Conservation (phyloP, 768 basidiomycete genomes). For the Russula vinacea region DNA sequence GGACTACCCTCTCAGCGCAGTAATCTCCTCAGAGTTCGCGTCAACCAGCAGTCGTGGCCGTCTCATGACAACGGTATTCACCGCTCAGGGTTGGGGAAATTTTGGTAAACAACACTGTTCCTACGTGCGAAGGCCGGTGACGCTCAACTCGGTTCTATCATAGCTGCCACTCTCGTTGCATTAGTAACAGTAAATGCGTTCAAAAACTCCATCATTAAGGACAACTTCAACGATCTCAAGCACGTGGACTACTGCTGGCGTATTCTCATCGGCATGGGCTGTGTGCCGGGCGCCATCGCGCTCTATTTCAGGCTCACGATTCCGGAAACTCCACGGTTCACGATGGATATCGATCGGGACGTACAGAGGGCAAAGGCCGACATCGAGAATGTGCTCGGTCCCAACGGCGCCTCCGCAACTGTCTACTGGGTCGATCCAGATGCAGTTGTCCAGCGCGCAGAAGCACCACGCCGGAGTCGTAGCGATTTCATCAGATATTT, state of each 20-base stretch:
- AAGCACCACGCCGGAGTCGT: constrained; percentile 61
- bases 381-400: constrained; percentile 61
- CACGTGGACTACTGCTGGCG: constrained; percentile 82
- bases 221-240: constrained; percentile 39
- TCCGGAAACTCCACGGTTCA: constrained; percentile 86
- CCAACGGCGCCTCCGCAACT: constrained; percentile 32
- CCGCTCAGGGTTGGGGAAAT: constrained; percentile 87
- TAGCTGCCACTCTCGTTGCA: constrained; percentile 64
- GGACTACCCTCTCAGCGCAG: constrained; percentile 80
- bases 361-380: constrained; percentile 69
- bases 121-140: too few relatives aligned
- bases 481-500: constrained; percentile 69
- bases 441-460: constrained; percentile 53
- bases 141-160: background rate
- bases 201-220: constrained; percentile 55
- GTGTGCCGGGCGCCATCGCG: constrained; percentile 73
- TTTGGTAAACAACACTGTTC: constrained; percentile 45
- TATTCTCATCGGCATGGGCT: constrained; percentile 82
- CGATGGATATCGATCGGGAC: constrained; percentile 88
- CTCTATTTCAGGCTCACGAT: constrained; percentile 92
- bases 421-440: constrained; percentile 51
- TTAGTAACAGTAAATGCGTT: constrained; percentile 62
- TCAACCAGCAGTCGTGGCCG: constrained; percentile 71
- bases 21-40: constrained; percentile 88
- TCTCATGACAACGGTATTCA: constrained; percentile 86